Evolutionary conservation across 1,284 basidiomycete genomes (phyloP), one percentile per base, ranked within the genome.

Genomic region (Vanrija pseudolonga): DNA sequence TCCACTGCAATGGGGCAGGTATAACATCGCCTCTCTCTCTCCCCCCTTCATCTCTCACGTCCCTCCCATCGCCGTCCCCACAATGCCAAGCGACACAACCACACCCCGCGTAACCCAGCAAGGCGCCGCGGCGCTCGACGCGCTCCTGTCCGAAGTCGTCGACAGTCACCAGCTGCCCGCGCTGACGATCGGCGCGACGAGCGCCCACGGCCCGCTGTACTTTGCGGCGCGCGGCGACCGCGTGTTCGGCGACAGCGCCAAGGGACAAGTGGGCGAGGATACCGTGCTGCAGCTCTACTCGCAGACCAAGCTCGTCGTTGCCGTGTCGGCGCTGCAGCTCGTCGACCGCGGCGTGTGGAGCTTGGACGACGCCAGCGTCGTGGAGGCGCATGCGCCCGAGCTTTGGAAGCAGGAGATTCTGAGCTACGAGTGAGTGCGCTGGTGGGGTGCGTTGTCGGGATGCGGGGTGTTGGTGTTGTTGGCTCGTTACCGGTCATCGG

Each of bases 221-320:
- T 56, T 53, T 19, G 63, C 66, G 42, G 54, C 60, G 42, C 47
- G 47, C 17, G 71, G 71, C 19, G 62, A 67, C 36, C 55, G 47
- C 40, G 58, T 63, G 2, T 64, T 60, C 45, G 69, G 62, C 3
- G 52, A 69, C 23, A 54, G 55, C 3, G 50, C 57, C 8, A 44
- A 57, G 26, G 68, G 65, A 15, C 44, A 54, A 42, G 55, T 73
- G 8, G 53, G 63, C 41, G 45, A 53, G 36, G 53, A 68, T 38
- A 71, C 68, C 8, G 57, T 32, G 17, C 48, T 57, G 15, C 63
- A 63, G 63, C 58, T 69, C 7, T 64, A 57, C 38, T 63, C 61
- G 32, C 63, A 60, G 52, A 73, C 71, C 45, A 74, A 74, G 64
- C 58, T 70, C 45, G 59, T 74, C 53, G 72, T 71, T 0, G 64